These are phyloP conservation scores for Setaria viridis DNA, from an alignment of 202 grass and related monocot genomes.

Conservation along the genomic window DNA sequence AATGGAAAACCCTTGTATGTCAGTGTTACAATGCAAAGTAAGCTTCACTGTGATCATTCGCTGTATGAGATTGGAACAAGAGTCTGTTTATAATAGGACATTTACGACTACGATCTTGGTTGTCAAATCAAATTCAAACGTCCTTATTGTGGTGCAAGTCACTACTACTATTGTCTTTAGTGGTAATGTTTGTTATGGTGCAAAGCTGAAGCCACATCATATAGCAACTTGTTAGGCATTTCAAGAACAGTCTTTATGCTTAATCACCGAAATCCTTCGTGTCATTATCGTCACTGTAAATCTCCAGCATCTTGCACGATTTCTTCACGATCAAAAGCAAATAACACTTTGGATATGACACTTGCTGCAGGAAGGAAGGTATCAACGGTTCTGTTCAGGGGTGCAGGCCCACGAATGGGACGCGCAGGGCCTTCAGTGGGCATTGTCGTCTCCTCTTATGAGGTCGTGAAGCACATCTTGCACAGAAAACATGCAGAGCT, in stretches of 20 bases:
- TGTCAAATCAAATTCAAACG: background rate
- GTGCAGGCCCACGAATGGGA: constrained; percentile 77
- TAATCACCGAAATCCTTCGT: background rate
- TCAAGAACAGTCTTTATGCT: background rate
- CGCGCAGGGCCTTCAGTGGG: constrained; percentile 86
- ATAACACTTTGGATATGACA: background rate
- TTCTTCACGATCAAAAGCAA: background rate
- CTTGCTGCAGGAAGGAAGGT: constrained; percentile 74
- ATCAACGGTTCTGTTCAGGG: constrained; percentile 70
- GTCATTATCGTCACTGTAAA: background rate
- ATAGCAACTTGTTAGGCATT: background rate
- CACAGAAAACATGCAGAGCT: constrained; percentile 57
- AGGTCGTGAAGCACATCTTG: constrained; percentile 85
- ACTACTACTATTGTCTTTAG: background rate
- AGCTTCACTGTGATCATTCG: background rate
- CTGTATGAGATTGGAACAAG: background rate
- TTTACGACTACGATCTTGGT: background rate
- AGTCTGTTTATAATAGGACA: background rate
- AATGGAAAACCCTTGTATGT: background rate
- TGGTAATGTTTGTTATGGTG: background rate
- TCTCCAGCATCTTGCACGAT: constrained; percentile 12
- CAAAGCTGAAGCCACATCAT: background rate
- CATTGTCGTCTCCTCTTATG: constrained; percentile 88
- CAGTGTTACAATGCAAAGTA: constrained; percentile 1
- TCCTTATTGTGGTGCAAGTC: constrained; percentile 9